Base-by-base conservation (phyloP, 768 basidiomycete species). In the Chalciporus chontae region DNA sequence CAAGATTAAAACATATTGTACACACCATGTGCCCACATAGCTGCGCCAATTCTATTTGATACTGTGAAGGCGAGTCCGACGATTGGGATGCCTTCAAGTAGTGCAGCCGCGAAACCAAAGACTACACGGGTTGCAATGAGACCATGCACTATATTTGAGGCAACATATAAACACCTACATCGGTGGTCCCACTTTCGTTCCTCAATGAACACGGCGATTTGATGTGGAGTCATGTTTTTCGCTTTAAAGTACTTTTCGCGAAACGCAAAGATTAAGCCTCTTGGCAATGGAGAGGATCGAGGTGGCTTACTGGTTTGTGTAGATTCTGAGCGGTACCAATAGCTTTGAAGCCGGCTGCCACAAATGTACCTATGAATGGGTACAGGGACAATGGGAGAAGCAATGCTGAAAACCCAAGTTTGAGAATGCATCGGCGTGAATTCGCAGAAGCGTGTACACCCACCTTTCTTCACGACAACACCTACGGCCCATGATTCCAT, bases 141-240 rank as follows among this genome's bases (percentile, higher is more conserved):
- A 2, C 2, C 21, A 21, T 21, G 21, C 21, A 21, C 21, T 21
- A 2, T 4, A 4, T 21, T 21, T 21, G 21, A 21, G 21, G 21
- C 21, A 2, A 21, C 21, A 21, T 21, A 21, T 21, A 2, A 21
- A 21, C 21, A 21, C 21, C 21, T 21, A 90, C 90, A 58, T 58
- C 85, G 74, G 58, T 95, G 94, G 53, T 90, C 87, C 88, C 91
- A 90, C 61, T 88, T 92, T 13, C 88, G 80, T 64, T 95, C 94
- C 60, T 92, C 88, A 50, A 94, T 78, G 69, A 90, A 97, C 1
- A 85, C 71, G 3, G 83, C 83, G 5, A 79, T 69, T 59, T 94
- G 82, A 19, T 77, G 68, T 6, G 75, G 68, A 0, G 81, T 77
- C 93, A 97, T 94, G 44, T 79, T 80, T 69, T 97, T 97, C 1